Evolutionary conservation across 805 yeast species (phyloP).

Genomic region (Candida koratica): DNA sequence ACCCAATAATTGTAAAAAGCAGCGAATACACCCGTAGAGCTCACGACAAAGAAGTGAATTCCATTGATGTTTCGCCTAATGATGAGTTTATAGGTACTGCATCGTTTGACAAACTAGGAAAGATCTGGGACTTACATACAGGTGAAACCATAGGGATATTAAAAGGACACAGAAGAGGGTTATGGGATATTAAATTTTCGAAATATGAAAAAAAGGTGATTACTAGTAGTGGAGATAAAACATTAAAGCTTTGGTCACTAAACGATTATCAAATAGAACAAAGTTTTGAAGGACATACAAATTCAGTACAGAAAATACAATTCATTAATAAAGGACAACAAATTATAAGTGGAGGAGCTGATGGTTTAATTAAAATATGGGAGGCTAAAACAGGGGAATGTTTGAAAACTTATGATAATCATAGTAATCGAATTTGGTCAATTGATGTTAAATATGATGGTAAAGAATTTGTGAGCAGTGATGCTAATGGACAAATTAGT

Average conservation of each 20-base stretch:
- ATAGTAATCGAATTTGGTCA: slow-evolving; percentile 94
- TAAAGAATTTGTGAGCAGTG: slow-evolving; percentile 72
- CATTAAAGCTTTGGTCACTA: slow-evolving; percentile 85
- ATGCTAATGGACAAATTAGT: slow-evolving; percentile 90
- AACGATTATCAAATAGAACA: slow-evolving; percentile 68
- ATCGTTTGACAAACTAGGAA: slow-evolving; percentile 87
- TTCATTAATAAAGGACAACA: slow-evolving; percentile 67
- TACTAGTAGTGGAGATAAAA: slow-evolving; percentile 91
- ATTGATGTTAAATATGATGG: slow-evolving; percentile 65
- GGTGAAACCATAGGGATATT: slow-evolving; percentile 86
- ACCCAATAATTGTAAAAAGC: slow-evolving; percentile 40
- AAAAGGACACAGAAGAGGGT: slow-evolving; percentile 89
- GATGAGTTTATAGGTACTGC: slow-evolving; percentile 89
- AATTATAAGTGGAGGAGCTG: slow-evolving; percentile 82
- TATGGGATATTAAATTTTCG: slow-evolving; percentile 88
- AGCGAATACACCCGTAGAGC: slow-evolving; percentile 92
- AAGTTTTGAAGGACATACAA: slow-evolving; percentile 93
- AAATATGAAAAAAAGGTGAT: slow-evolving; percentile 70
- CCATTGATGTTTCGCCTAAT: slow-evolving; percentile 86
- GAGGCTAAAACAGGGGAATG: slow-evolving; percentile 71
- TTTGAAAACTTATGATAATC: slow-evolving; percentile 80
- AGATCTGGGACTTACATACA: slow-evolving; percentile 79
- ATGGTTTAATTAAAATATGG: slow-evolving; percentile 92
- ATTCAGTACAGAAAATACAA: slow-evolving; percentile 79
- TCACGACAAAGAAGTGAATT: slow-evolving; percentile 93